A percentile compares a stretch with the other conserved stretches of the same genome.
phyloP scores from a whole-genome alignment of 257 asterid species.

The Solanum lycopersicoides region DNA sequence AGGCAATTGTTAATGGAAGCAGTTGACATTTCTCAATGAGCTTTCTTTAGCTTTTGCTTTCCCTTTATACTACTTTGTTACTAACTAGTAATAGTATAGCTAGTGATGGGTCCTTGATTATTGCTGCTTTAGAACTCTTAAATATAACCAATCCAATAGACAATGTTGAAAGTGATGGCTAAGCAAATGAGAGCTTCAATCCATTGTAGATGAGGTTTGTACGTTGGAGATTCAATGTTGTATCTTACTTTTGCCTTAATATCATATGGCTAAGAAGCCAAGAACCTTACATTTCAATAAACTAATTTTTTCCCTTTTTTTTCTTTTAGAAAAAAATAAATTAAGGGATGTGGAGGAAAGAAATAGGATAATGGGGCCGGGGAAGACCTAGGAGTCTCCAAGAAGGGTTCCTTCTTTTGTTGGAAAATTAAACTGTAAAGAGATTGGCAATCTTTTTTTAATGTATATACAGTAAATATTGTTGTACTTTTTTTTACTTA shows the following conservation, averaged over 20 bases:
- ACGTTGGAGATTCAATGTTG: conserved; percentile 24
- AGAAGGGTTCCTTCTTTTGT: too few species aligned
- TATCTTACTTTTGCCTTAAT: background rate
- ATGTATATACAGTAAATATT: background rate
- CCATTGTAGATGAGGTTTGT: conserved; percentile 49
- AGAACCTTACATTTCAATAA: background rate
- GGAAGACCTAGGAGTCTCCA: background rate
- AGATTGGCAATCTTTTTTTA: background rate
- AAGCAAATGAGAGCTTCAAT: conserved; percentile 52
- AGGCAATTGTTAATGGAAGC: conserved; percentile 40
- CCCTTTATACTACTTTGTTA: conserved; percentile 9
- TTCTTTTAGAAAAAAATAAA: background rate
- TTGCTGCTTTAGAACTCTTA: background rate
- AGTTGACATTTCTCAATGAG: conserved; percentile 55
- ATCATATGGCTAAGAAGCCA: background rate
- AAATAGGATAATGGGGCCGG: background rate
- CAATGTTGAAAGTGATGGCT: conserved; percentile 58
- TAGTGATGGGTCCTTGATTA: background rate
- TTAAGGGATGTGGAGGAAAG: background rate
- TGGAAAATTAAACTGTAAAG: too few species aligned
- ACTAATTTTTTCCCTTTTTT: background rate
- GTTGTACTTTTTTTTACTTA: background rate
- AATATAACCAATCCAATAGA: background rate
- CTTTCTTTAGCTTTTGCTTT: conserved; percentile 1
- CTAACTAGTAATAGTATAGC: background rate